Conservation (phyloP, 2,329 filamentous ascomycete species). For the Cryphonectria nitschkei region DNA sequence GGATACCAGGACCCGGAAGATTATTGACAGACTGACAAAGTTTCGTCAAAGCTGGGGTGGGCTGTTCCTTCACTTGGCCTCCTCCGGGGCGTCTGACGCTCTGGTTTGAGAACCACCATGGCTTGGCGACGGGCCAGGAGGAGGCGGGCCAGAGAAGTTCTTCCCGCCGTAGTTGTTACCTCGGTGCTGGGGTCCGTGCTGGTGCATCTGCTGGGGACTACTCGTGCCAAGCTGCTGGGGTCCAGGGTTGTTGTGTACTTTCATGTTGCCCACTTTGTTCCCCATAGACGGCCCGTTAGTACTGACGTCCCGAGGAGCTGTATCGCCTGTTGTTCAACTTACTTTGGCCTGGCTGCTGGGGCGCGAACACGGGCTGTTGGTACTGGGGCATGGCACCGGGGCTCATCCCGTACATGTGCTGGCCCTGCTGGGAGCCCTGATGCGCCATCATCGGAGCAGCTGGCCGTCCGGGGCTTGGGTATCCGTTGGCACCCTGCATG, state of each 20-base stretch:
- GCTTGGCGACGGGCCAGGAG: slow-evolving; percentile 46
- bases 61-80: slow-evolving; percentile 43
- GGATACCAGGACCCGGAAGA: slow-evolving; percentile 16
- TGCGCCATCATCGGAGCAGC: slow-evolving; percentile 90
- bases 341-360: slow-evolving; percentile 75
- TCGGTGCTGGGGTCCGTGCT: slow-evolving; percentile 63
- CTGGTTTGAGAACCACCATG: slow-evolving; percentile 42
- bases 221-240: slow-evolving; percentile 68
- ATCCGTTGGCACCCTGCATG: slow-evolving; percentile 73
- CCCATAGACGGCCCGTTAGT: slow-evolving; percentile 44
- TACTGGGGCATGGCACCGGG: slow-evolving; percentile 66
- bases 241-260: slow-evolving; percentile 62
- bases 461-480: slow-evolving; percentile 83
- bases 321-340: slow-evolving; percentile 50
- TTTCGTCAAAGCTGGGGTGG: background rate
- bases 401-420: slow-evolving; percentile 76
- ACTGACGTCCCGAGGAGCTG: slow-evolving; percentile 31
- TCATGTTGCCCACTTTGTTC: slow-evolving; percentile 59
- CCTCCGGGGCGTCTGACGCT: slow-evolving; percentile 47
- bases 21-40: slow-evolving; percentile 35
- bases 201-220: slow-evolving; percentile 68
- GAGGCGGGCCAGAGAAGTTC: slow-evolving; percentile 47
- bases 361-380: slow-evolving; percentile 72
- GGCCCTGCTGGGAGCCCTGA: slow-evolving; percentile 90
- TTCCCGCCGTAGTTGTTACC: slow-evolving; percentile 57